Conservation (phyloP, 768 basidiomycete genomes). For the Hortiboletus campestris region DNA sequence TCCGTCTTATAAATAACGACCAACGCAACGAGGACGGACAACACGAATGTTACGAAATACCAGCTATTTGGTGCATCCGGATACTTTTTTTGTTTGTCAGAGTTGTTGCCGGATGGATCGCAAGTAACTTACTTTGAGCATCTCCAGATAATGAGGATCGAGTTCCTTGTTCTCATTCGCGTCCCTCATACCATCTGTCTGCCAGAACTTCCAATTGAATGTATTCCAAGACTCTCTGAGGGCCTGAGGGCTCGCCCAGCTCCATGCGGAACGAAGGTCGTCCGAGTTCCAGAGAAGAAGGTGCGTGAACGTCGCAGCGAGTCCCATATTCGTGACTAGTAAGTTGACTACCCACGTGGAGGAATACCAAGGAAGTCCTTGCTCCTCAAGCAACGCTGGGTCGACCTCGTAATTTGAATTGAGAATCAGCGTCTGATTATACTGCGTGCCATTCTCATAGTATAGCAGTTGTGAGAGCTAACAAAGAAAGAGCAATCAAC, state of each 20-base stretch:
- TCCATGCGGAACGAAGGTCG: slow-evolving; percentile 47
- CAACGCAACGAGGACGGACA: slow-evolving; percentile 49
- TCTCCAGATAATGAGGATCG: slow-evolving; percentile 55
- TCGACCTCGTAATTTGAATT: slow-evolving; percentile 53
- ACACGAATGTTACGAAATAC: slow-evolving; percentile 28
- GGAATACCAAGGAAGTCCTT: slow-evolving; percentile 35
- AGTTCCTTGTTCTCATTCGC: slow-evolving; percentile 39
- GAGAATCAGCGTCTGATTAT: slow-evolving; percentile 54
- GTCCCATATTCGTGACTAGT: slow-evolving; percentile 26
- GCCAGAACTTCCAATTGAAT: slow-evolving; percentile 39
- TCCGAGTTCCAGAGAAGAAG: slow-evolving; percentile 52
- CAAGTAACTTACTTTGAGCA: slow-evolving; percentile 36
- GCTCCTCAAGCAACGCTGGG: slow-evolving; percentile 42
- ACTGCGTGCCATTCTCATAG: slow-evolving; percentile 51
- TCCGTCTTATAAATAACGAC: slow-evolving; percentile 52
- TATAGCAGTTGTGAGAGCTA: slow-evolving; percentile 49
- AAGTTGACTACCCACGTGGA: slow-evolving; percentile 23
- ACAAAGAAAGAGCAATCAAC: slow-evolving; percentile 3
- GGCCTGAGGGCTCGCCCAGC: slow-evolving; percentile 38
- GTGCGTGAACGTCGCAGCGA: slow-evolving; percentile 50
- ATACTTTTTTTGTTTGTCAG: slow-evolving; percentile 25
- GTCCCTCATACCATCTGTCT: slow-evolving; percentile 18
- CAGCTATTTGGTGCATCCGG: slow-evolving; percentile 35
- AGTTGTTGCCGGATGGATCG: slow-evolving; percentile 14
- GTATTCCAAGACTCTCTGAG: slow-evolving; percentile 25